Conservation (phyloP, 371 early-diverging fungal species). For the Synchytrium microbalum region DNA sequence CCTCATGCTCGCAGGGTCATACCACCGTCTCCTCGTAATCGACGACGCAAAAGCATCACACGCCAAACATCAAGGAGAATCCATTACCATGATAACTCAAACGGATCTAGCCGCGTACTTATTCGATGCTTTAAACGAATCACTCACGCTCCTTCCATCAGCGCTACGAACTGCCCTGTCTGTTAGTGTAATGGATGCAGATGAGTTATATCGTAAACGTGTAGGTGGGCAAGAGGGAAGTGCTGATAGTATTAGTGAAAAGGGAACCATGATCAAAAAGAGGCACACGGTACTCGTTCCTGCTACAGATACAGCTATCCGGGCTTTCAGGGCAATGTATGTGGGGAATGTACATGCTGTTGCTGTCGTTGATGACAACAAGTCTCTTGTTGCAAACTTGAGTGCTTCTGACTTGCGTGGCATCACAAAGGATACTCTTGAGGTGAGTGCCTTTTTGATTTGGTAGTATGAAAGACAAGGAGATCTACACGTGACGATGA, state of each 20-base stretch:
- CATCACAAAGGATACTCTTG: constrained; percentile 25
- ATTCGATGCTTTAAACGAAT: constrained; percentile 11
- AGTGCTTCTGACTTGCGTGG: constrained; percentile 38
- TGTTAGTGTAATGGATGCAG: background rate
- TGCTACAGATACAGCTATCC: background rate
- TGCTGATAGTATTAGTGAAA: background rate
- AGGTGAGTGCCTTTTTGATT: constrained; percentile 12
- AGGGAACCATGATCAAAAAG: background rate
- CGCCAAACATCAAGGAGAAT: constrained; percentile 10
- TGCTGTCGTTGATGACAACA: constrained; percentile 24
- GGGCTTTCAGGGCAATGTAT: constrained; percentile 17
- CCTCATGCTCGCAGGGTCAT: constrained; percentile 23
- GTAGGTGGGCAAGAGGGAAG: background rate
- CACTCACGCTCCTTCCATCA: background rate
- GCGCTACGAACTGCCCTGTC: background rate
- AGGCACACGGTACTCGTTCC: background rate
- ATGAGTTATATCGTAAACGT: background rate
- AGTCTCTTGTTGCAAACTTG: constrained; percentile 32
- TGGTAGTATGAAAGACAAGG: too few species aligned
- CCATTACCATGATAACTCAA: constrained; percentile 10
- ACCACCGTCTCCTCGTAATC: constrained; percentile 35
- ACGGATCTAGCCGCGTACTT: constrained; percentile 30
- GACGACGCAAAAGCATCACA: too few species aligned
- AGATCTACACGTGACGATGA: too few species aligned
- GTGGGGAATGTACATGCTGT: constrained; percentile 29